Evolutionary conservation across 805 yeast genomes (phyloP).

Genomic region (Saccharomycopsis lassenensis): DNA sequence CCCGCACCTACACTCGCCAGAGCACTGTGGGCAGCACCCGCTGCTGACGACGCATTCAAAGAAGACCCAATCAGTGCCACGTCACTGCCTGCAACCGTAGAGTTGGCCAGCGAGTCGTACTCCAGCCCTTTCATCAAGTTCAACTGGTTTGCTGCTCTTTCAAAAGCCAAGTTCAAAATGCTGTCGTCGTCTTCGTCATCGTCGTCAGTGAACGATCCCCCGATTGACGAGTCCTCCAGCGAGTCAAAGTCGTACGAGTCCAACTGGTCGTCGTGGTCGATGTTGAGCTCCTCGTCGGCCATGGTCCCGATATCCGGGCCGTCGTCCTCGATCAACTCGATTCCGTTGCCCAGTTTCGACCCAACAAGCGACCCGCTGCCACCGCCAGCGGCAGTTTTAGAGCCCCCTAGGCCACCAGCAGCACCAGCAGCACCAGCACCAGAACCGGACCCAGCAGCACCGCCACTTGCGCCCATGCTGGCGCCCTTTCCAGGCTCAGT

Average conservation of each 20-base stretch:
- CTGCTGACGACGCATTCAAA: not conserved
- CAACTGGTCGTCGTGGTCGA: conserved; percentile 13
- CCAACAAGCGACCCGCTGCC: too few species aligned
- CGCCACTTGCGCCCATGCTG: not conserved
- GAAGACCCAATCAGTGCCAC: not conserved
- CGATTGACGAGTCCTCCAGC: conserved; percentile 14
- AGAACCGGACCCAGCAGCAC: not conserved
- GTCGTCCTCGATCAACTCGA: conserved; percentile 14
- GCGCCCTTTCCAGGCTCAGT: too few species aligned
- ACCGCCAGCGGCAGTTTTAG: not conserved
- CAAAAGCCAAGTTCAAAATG: conserved; percentile 15
- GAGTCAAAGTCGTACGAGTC: conserved; percentile 7
- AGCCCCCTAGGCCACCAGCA: not conserved
- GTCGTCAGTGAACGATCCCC: conserved; percentile 16
- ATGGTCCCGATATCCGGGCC: conserved; percentile 4
- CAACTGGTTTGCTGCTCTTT: conserved; percentile 14
- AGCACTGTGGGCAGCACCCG: not conserved
- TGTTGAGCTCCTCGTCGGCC: conserved; percentile 11
- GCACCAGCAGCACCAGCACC: conserved; percentile 2
- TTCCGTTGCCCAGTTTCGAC: too few species aligned
- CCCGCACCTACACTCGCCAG: conserved; percentile 1
- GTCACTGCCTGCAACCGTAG: not conserved
- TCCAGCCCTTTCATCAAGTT: conserved; percentile 3
- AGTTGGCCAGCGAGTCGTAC: not conserved
- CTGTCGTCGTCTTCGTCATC: conserved; percentile 17